Evolutionary conservation across 2,329 filamentous ascomycete genomes (phyloP).

Genomic region (Cordyceps militaris): DNA sequence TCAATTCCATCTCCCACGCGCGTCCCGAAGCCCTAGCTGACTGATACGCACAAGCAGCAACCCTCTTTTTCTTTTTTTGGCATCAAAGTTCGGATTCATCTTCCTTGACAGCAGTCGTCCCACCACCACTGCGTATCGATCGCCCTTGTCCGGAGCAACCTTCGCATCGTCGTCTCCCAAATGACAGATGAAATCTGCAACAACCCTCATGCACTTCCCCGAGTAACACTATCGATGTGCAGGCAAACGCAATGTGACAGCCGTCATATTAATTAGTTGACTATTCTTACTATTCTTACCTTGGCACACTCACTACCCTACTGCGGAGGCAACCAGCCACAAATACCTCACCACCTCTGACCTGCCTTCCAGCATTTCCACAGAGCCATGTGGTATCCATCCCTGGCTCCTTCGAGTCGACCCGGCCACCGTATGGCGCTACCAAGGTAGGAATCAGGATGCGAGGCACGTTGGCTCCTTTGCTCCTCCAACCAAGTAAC

Average conservation of each 20-base stretch:
- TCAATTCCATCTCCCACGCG: neutral
- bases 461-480: neutral
- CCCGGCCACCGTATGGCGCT: neutral
- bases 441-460: neutral
- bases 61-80: neutral
- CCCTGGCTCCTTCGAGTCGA: neutral
- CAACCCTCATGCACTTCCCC: neutral
- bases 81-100: neutral
- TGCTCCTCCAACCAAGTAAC: neutral
- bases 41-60: neutral
- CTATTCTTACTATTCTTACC: neutral
- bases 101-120: neutral
- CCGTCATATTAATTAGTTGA: too few species aligned
- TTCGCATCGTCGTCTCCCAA: neutral
- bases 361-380: neutral
- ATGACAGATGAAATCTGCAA: neutral
- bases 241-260: constrained; percentile 1
- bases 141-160: neutral
- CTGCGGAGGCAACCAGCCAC: neutral
- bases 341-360: neutral
- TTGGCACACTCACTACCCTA: neutral
- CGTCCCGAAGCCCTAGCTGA: neutral
- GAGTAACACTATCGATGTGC: neutral
- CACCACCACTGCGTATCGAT: neutral
- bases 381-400: neutral